A percentile compares a stretch with the other conserved stretches of the same genome.
These are phyloP conservation scores for Rubroboletus pulcherrimus DNA, from an alignment of 768 basidiomycete species.

Conservation along the genomic window DNA sequence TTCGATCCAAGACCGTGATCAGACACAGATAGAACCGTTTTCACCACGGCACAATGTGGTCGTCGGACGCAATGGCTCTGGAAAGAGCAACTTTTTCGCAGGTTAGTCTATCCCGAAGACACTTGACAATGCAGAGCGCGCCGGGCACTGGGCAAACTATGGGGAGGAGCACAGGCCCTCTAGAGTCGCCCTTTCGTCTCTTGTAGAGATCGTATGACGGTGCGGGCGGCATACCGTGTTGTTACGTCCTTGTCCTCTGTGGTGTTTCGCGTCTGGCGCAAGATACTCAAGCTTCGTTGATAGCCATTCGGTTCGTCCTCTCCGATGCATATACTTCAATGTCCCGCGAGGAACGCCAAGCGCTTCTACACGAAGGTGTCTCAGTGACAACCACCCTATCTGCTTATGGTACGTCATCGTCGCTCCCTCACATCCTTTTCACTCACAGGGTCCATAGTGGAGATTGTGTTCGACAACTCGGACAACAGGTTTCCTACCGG, in stretches of 20 bases:
- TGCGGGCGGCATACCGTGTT: background rate
- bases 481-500: constrained; percentile 94
- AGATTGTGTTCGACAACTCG: constrained; percentile 94
- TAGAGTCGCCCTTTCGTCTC: no score
- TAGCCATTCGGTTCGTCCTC: constrained; percentile 95
- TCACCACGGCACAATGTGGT: constrained; percentile 93
- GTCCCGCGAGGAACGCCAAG: constrained; percentile 87
- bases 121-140: background rate
- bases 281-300: constrained; percentile 4
- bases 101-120: constrained; percentile 44
- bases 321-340: constrained; percentile 97
- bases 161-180: background rate
- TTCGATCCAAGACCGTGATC: constrained; percentile 63
- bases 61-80: constrained; percentile 95
- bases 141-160: background rate
- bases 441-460: constrained; percentile 41
- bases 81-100: constrained; percentile 98
- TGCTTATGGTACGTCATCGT: constrained; percentile 64
- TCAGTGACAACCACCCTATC: constrained; percentile 85
- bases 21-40: constrained; percentile 93
- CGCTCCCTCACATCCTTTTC: background rate
- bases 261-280: background rate
- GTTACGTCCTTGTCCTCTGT: background rate
- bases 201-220: background rate
- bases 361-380: constrained; percentile 92